Evolutionary conservation across 257 asterid genomes (phyloP), one percentile per base, ranked within the genome.

Genomic region (Knoxia roxburghii): DNA sequence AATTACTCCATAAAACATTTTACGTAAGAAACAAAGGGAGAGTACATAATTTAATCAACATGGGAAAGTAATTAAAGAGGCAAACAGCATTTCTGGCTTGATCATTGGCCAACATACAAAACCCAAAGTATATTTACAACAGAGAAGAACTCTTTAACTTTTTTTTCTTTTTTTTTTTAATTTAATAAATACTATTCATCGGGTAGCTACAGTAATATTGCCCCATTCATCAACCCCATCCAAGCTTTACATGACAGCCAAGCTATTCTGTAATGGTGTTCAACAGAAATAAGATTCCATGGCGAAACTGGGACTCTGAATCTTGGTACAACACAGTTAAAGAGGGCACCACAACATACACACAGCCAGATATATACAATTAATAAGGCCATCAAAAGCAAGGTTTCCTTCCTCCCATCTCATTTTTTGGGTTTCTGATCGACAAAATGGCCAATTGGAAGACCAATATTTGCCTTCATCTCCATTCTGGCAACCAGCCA

Each of bases 361-460:
- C 61, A 59, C 45, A 59, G 33, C 64, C 26, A 59, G 17, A 18
- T 59, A 59, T 59, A 40, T 33, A 59, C 64, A 59, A 33, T 59
- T 59, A 2, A 59, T 4, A 32, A 32, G 9, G 10, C 46, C 64
- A 7, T 32, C 32, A 24, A 30, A 58, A 30, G 64, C 11, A 45
- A 30, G 24, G 45, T 11, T 6, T 58, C 40, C 64, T 11, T 33
- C 64, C 46, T 17, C 12, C 46, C n/a, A n/a, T n/a, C 27, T 33
- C 11, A 15, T 15, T 20, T 2, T 35, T 3, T 33, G 2, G 46
- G 46, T 13, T 32, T 59, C 18, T 59, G 64, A 59, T 20, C 64
- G 20, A 32, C 11, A 17, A 33, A 32, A 18, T 59, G 21, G 63
- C 63, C n/a, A 57, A 14, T 32, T 12, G 37, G 63, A 57, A 32